Percentiles rank a stretch among this genome's conserved stretches.
Conservation (phyloP, 148 eudicot species). For the Fagopyrum tataricum region DNA sequence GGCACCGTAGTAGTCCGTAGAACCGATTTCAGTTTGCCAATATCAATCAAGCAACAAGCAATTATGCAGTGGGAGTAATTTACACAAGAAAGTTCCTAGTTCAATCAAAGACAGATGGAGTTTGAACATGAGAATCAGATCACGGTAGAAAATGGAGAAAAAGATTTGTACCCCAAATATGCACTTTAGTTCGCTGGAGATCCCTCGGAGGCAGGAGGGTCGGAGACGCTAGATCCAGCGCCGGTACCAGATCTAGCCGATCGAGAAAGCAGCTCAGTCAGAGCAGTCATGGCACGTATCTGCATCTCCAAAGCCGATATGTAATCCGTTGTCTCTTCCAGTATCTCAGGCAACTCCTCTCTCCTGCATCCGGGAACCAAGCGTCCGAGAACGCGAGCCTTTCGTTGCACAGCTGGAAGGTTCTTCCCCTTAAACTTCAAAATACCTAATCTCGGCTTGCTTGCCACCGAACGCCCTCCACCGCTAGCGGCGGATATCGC, state of each 20-base stretch:
- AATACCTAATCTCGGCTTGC: conserved; percentile 35
- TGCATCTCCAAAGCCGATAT: conserved; percentile 93
- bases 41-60: background rate
- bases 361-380: conserved; percentile 89
- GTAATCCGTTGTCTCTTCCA: conserved; percentile 85
- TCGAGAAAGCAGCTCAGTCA: conserved; percentile 40
- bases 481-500: conserved; percentile 15
- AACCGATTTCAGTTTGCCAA: background rate
- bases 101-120: background rate
- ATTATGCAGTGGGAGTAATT: background rate
- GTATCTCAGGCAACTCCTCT: conserved; percentile 60
- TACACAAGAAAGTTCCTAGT: background rate
- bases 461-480: conserved; percentile 21
- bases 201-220: conserved; percentile 19
- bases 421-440: conserved; percentile 43
- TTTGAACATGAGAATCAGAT: background rate
- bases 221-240: conserved; percentile 9
- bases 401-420: conserved; percentile 64
- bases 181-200: conserved; percentile 12
- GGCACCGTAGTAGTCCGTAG: background rate
- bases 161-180: conserved; percentile 1
- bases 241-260: conserved; percentile 21
- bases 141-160: background rate
- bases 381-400: conserved; percentile 45
- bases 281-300: conserved; percentile 60